Evolutionary conservation across 495 filamentous ascomycete species (phyloP), one percentile per base, ranked within the genome.

Genomic region (Lepidopterella palustris): DNA sequence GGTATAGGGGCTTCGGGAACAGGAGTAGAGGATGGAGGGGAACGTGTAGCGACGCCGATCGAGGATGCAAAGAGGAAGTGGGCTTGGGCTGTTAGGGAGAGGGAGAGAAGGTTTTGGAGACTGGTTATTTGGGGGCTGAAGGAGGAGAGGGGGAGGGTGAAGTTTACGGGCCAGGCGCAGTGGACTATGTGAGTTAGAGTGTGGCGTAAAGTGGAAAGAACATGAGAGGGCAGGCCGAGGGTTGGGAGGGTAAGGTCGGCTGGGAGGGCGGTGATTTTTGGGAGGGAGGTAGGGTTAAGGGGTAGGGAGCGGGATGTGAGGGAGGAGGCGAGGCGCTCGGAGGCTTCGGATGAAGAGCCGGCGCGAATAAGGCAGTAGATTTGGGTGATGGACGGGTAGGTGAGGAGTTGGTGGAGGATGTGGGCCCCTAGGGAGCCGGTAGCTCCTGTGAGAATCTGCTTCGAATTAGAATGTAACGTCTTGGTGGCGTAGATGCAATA

Each of bases 11-110:
- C 35, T 42, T 42, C 9, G 10, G 35, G 35, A 18, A 42, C 10
- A 2, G 35, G 35, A 42, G 13, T 10, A 18, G 13, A n/a, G n/a
- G n/a, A n/a, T n/a, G n/a, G 10, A 42, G 35, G 35, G 18, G 56
- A 50, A 6, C 60, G 67, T 3, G 9, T 42, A 2, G 13, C 35
- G 0, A 66, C 61, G 25, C 55, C 57, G 0, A 73, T 60, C 5
- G 67, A 70, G 9, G 66, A 70, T 58, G 70, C 72, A 63, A 75
- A 75, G 42, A 60, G 59, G 45, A 74, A 65, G 1, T 35, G 51
- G 10, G 73, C 60, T n/a, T 81, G 80, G 6, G 9, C 9, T 3
- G 9, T 15, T 8, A 64, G n/a, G 25, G 57, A 64, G 48, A 51
- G 26, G 26, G 3, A 28, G 6, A 51, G 21, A 21, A 51, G 47